These are phyloP conservation scores for Chalaropsis ovoidea DNA, from an alignment of 2,329 filamentous ascomycete species.

Conservation along the genomic window DNA sequence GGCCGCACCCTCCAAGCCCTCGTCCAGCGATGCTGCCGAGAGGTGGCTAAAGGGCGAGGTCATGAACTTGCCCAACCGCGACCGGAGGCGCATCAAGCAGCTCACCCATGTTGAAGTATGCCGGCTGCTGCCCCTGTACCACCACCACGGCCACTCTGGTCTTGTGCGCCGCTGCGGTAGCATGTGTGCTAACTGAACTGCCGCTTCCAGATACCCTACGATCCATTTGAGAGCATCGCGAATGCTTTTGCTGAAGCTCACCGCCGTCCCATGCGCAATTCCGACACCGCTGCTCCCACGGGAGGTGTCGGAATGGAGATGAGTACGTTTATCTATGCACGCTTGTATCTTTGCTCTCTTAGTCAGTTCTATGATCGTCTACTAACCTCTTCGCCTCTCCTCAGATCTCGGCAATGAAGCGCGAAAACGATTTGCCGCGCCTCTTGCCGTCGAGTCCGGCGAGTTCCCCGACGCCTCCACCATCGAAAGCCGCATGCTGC, in stretches of 20 bases:
- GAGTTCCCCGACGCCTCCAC: slow-evolving; percentile 57
- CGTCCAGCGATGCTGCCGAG: slow-evolving; percentile 56
- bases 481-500: slow-evolving; percentile 56
- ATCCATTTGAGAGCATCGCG: slow-evolving; percentile 45
- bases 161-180: slow-evolving; percentile 1
- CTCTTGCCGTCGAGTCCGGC: slow-evolving; percentile 56
- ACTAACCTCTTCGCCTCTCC: background rate
- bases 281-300: slow-evolving; percentile 54
- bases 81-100: slow-evolving; percentile 58
- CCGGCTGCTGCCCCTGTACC: slow-evolving; percentile 21
- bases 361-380: background rate
- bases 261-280: slow-evolving; percentile 38
- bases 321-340: slow-evolving; percentile 45
- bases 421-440: slow-evolving; percentile 53
- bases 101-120: slow-evolving; percentile 51
- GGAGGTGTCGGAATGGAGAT: slow-evolving; percentile 61
- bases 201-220: slow-evolving; percentile 33
- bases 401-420: slow-evolving; percentile 58
- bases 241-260: slow-evolving; percentile 45
- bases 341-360: no score
- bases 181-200: slow-evolving; percentile 19
- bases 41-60: slow-evolving; percentile 57
- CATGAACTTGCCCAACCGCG: slow-evolving; percentile 58
- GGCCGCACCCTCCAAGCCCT: slow-evolving; percentile 49
- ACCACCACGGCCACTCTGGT: background rate